A percentile compares a stretch with the other conserved stretches of the same genome.
These are phyloP conservation scores for Scenedesmus sp. DNA, from an alignment of 163 green algal genomes.

Conservation along the genomic window DNA sequence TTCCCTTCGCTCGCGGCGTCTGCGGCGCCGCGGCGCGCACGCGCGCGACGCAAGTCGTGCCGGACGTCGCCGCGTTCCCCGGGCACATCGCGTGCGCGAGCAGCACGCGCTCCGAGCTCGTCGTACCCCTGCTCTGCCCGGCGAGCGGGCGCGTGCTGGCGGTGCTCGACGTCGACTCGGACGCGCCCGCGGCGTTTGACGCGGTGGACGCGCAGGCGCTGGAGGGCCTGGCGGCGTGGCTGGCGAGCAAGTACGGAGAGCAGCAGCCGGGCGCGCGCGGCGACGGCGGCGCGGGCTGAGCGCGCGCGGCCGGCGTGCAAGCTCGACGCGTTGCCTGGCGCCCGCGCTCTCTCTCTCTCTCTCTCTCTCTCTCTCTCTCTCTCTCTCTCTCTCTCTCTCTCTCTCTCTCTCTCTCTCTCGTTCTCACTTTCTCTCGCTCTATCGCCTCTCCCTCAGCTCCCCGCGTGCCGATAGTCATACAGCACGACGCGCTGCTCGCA, in stretches of 20 bases:
- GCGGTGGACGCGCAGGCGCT: conserved; percentile 43
- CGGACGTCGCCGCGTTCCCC: conserved; percentile 66
- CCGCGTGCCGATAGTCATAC: background rate
- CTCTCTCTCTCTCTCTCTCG: too few species aligned
- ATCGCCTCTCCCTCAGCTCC: too few species aligned
- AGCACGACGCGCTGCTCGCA: conserved; percentile 18
- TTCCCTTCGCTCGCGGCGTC: conserved; percentile 63
- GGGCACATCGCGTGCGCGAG: conserved; percentile 75
- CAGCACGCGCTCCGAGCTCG: conserved; percentile 64
- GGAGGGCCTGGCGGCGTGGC: conserved; percentile 49
- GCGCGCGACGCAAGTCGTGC: conserved; percentile 65
- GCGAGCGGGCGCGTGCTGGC: conserved; percentile 45
- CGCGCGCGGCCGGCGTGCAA: too few species aligned
- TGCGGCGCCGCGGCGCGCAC: conserved; percentile 63
- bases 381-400: too few species aligned
- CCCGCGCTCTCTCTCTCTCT: too few species aligned
- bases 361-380: too few species aligned
- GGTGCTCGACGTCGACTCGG: conserved; percentile 71
- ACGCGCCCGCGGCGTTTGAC: conserved; percentile 56
- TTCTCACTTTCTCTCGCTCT: too few species aligned
- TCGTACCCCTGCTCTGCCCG: conserved; percentile 59
- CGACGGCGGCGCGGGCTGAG: too few species aligned
- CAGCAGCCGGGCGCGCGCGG: too few species aligned
- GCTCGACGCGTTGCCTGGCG: too few species aligned
- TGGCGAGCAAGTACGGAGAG: conserved; percentile 40